Conservation (phyloP, 2,329 filamentous ascomycete genomes). For the Blastomyces silverae region DNA sequence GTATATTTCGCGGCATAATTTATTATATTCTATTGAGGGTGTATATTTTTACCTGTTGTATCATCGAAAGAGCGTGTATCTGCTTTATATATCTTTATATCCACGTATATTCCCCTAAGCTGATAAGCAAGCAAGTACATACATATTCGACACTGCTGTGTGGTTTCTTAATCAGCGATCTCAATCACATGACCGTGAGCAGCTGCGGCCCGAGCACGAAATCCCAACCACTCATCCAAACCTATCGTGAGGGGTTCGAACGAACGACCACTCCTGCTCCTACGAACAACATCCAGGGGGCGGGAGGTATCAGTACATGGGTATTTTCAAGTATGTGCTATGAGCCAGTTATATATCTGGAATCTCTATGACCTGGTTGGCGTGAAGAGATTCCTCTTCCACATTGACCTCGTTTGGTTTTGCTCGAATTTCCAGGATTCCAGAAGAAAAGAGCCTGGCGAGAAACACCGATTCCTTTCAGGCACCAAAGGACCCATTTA, state of each 20-base stretch:
- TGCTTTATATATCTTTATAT: neutral
- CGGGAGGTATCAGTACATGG: neutral
- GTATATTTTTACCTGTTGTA: neutral
- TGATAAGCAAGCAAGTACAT: neutral
- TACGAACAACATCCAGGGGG: neutral
- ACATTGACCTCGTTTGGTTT: neutral
- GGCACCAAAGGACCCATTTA: neutral
- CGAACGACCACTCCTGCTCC: constrained; percentile 2
- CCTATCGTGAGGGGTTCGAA: neutral
- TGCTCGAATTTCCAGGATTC: neutral
- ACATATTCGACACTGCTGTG: neutral
- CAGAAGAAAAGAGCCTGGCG: neutral
- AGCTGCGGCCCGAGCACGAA: constrained; percentile 3
- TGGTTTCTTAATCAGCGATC: neutral
- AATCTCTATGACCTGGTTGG: neutral
- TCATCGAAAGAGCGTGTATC: neutral
- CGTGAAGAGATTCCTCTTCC: neutral
- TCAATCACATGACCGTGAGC: constrained; percentile 1
- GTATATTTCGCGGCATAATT: neutral
- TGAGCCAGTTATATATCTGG: neutral
- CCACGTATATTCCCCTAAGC: neutral
- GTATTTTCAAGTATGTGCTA: neutral
- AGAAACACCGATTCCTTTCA: neutral
- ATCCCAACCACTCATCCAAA: neutral
- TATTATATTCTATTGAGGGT: neutral